Evolutionary conservation across 75 land plant genomes (phyloP).

Genomic region (Sequoiadendron giganteum): DNA sequence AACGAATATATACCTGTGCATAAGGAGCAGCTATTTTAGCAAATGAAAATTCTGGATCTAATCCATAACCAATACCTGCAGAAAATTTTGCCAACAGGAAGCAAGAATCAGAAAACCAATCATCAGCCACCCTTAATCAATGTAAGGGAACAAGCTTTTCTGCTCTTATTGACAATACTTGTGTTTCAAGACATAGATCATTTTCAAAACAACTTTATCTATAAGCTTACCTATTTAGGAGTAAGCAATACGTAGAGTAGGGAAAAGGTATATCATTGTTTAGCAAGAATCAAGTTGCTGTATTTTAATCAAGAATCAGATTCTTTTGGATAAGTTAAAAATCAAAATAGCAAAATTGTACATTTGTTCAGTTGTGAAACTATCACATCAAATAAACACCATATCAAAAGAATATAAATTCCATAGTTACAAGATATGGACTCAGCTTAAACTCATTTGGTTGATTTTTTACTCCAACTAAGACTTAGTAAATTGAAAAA

Average conservation of each 20-base stretch:
- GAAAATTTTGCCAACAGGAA: not conserved
- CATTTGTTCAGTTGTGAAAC: not conserved
- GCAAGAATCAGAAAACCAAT: not conserved
- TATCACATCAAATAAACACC: not conserved
- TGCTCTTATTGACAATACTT: not conserved
- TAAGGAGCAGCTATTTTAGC: slow-evolving; percentile 95
- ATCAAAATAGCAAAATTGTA: not conserved
- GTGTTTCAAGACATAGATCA: not conserved
- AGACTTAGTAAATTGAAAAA: no score
- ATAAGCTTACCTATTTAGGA: not conserved
- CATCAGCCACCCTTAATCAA: not conserved
- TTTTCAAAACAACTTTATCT: not conserved
- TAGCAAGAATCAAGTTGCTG: not conserved
- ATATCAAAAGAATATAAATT: not conserved
- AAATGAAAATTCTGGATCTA: slow-evolving; percentile 93
- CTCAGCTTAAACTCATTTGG: no score
- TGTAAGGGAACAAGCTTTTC: not conserved
- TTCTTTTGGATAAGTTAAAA: not conserved
- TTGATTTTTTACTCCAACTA: no score
- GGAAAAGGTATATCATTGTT: not conserved
- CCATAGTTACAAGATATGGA: no score
- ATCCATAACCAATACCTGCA: slow-evolving; percentile 77
- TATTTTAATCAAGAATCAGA: no score
- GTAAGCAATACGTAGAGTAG: not conserved
- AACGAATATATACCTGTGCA: slow-evolving; percentile 49